Conservation (phyloP, 2,329 filamentous ascomycete species). For the Phialocephala sp. region DNA sequence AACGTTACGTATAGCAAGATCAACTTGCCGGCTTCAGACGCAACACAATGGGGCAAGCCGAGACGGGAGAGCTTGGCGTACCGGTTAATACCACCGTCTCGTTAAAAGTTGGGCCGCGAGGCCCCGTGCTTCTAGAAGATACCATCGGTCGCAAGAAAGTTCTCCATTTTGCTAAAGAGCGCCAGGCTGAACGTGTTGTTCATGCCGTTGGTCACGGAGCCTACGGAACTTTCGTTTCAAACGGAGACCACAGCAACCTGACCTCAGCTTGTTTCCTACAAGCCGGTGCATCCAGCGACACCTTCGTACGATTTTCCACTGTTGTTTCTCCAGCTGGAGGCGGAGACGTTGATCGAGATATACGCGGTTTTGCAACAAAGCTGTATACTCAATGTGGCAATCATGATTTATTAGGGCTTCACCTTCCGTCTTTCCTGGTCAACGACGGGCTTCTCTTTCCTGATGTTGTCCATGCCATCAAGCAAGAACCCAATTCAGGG, state of each 20-base stretch:
- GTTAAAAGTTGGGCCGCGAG: conserved; percentile 1
- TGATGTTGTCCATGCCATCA: conserved; percentile 3
- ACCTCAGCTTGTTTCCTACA: conserved; percentile 7
- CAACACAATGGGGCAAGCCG: neutral
- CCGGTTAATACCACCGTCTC: neutral
- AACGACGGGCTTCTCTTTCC: conserved; percentile 1
- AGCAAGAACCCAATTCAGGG: conserved; percentile 3
- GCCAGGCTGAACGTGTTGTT: neutral
- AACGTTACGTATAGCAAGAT: neutral
- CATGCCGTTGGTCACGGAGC: neutral
- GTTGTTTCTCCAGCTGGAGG: conserved; percentile 3
- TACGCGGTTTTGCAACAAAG: conserved; percentile 2
- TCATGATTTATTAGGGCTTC: conserved; percentile 1
- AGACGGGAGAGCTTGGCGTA: conserved; percentile 3
- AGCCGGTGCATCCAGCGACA: neutral
- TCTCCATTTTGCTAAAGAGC: conserved; percentile 5
- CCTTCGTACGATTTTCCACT: conserved; percentile 1
- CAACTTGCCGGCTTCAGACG: conserved; percentile 2
- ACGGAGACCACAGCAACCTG: conserved; percentile 4
- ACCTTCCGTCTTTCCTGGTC: neutral
- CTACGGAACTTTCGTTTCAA: conserved; percentile 4
- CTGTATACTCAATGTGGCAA: conserved; percentile 9
- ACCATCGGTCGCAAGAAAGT: conserved; percentile 4
- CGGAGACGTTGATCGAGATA: conserved; percentile 2
- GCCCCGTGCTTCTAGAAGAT: conserved; percentile 7